These are phyloP conservation scores for Colletotrichum musicola DNA, from an alignment of 2,329 filamentous ascomycete genomes.

Conservation along the genomic window DNA sequence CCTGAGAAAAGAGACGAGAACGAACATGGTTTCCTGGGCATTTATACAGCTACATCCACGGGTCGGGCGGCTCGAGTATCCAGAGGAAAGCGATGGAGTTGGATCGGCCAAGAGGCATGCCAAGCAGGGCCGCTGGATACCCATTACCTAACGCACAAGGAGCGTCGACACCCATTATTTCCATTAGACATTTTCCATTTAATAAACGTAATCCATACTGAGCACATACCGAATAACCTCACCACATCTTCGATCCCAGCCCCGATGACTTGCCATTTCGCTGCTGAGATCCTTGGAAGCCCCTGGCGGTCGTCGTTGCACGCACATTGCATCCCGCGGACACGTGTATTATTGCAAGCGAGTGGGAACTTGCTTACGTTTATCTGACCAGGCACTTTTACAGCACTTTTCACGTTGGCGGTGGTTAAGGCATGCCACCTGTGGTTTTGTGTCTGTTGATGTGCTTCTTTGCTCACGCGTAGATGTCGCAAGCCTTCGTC, in stretches of 20 bases:
- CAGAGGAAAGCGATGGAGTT: background rate
- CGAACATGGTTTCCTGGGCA: background rate
- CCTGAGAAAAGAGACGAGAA: background rate
- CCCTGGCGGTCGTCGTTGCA: background rate
- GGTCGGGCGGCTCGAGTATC: background rate
- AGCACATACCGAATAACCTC: background rate
- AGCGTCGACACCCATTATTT: conserved; percentile 1
- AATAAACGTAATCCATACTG: conserved; percentile 26
- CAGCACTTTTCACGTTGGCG: no score
- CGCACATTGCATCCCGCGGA: background rate
- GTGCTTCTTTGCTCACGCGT: no score
- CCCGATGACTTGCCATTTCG: background rate
- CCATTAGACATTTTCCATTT: conserved; percentile 25
- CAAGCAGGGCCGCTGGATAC: conserved; percentile 22
- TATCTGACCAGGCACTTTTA: background rate
- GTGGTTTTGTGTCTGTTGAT: no score
- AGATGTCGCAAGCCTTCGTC: no score
- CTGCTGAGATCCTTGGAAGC: background rate
- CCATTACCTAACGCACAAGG: conserved; percentile 25
- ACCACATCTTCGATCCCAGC: background rate
- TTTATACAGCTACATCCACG: background rate
- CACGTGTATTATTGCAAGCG: background rate
- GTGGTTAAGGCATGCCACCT: no score
- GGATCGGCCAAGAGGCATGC: conserved; percentile 25
- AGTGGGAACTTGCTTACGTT: conserved; percentile 4